A percentile compares a stretch with the other conserved stretches of the same genome.
These are phyloP conservation scores for Clausena lansium DNA, from an alignment of 345 rosid genomes.

Conservation along the genomic window DNA sequence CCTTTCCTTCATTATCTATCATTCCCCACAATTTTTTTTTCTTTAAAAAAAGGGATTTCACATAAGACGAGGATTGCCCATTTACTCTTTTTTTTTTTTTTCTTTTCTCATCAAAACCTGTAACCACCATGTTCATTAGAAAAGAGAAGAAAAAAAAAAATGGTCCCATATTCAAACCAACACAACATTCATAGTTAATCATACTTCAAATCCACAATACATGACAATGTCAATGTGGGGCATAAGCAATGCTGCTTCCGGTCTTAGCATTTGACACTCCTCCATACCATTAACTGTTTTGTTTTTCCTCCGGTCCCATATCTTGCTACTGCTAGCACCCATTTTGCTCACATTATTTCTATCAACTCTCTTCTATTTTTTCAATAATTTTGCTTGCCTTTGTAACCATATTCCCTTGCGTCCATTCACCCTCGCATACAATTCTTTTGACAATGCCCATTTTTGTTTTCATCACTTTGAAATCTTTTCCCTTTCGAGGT, in stretches of 20 bases:
- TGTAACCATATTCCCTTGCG: background rate
- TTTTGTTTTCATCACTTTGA: no score
- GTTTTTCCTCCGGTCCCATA: background rate
- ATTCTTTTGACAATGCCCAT: background rate
- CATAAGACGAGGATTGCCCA: slow-evolving; percentile 1
- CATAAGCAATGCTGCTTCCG: background rate
- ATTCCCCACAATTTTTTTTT: no score
- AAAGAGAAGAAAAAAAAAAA: background rate
- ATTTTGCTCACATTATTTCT: slow-evolving; percentile 9
- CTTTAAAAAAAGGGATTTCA: background rate
- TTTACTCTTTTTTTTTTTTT: background rate
- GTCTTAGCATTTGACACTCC: slow-evolving; percentile 7
- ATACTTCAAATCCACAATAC: background rate
- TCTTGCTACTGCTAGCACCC: background rate
- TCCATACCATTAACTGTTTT: no score
- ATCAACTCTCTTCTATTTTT: background rate
- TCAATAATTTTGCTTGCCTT: background rate
- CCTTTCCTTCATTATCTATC: background rate
- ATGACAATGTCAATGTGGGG: background rate
- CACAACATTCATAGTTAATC: slow-evolving; percentile 6
- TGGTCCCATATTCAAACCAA: background rate
- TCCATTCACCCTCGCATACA: background rate
- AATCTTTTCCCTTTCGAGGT: background rate
- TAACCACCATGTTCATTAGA: background rate
- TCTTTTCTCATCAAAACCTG: no score